Percentiles rank a stretch among this genome's conserved stretches.
Evolutionary conservation across 768 basidiomycete genomes (phyloP).

Genomic region (Phylloporus sp.): DNA sequence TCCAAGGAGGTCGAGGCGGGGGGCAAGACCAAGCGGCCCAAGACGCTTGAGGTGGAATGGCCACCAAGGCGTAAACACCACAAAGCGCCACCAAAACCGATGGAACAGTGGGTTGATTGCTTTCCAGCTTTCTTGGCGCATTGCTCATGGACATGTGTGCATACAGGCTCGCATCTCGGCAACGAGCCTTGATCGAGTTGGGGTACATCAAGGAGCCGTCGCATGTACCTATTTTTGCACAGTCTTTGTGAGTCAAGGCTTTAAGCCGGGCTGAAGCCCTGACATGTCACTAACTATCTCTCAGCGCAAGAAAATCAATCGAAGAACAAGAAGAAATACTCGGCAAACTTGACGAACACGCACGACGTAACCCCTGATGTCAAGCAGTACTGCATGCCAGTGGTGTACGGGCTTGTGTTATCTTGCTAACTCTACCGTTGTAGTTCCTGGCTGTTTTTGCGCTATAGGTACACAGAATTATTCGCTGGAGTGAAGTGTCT

Average conservation of each 20-base stretch:
- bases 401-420: not conserved
- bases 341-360: slow-evolving; percentile 38
- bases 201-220: slow-evolving; percentile 52
- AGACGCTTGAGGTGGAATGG: slow-evolving; percentile 48
- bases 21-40: slow-evolving; percentile 13
- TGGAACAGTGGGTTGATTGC: slow-evolving; percentile 44
- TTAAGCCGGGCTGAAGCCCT: not conserved
- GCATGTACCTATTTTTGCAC: slow-evolving; percentile 57
- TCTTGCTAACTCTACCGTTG: not conserved
- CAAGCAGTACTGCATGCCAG: too few species aligned
- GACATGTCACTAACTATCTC: slow-evolving; percentile 3
- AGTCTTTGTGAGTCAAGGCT: slow-evolving; percentile 52
- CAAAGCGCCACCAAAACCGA: slow-evolving; percentile 40
- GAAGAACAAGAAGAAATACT: slow-evolving; percentile 44
- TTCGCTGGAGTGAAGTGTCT: too few species aligned
- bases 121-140: not conserved
- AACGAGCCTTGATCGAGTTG: slow-evolving; percentile 58
- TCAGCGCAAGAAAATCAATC: slow-evolving; percentile 38
- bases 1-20: slow-evolving; percentile 9
- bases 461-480: too few species aligned
- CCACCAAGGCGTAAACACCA: slow-evolving; percentile 65
- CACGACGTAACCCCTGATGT: slow-evolving; percentile 7
- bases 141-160: not conserved
- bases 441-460: too few species aligned
- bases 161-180: slow-evolving; percentile 49